Conservation (phyloP, 257 asterid genomes). For the Fraxinus excelsior region DNA sequence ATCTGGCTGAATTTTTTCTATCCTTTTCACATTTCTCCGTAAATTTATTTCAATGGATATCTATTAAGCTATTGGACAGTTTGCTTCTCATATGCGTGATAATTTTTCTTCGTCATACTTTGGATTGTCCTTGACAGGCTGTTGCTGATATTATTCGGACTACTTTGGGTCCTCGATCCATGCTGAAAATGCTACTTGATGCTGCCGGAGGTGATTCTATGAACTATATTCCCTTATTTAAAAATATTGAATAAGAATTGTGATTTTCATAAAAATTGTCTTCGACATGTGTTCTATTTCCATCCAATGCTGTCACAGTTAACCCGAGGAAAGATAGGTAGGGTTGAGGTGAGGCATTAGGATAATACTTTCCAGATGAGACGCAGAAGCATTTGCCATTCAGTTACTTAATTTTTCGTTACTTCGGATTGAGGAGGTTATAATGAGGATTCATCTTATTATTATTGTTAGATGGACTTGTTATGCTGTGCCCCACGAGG, state of each 20-base stretch:
- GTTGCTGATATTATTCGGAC: slow-evolving; percentile 58
- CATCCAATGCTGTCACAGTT: background rate
- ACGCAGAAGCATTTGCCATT: too few species aligned
- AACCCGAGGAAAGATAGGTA: background rate
- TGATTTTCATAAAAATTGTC: background rate
- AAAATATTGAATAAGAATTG: background rate
- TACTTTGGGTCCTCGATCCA: slow-evolving; percentile 55
- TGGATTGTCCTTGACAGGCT: slow-evolving; percentile 32
- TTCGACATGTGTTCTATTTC: background rate
- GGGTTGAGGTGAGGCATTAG: background rate
- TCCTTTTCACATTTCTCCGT: background rate
- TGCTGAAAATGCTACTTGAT: slow-evolving; percentile 57
- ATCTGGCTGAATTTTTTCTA: too few species aligned
- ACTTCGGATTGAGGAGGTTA: background rate
- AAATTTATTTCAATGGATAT: background rate
- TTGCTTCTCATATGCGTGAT: background rate
- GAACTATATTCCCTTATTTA: background rate
- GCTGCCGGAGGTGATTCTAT: slow-evolving; percentile 44
- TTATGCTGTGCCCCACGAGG: background rate
- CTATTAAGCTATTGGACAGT: background rate
- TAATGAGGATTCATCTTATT: too few species aligned
- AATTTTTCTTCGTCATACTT: background rate
- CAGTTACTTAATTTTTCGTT: background rate
- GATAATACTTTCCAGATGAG: too few species aligned
- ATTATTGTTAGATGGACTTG: too few species aligned